Conservation (phyloP, 169 alveolate genomes). For the Plasmodium vivax region DNA sequence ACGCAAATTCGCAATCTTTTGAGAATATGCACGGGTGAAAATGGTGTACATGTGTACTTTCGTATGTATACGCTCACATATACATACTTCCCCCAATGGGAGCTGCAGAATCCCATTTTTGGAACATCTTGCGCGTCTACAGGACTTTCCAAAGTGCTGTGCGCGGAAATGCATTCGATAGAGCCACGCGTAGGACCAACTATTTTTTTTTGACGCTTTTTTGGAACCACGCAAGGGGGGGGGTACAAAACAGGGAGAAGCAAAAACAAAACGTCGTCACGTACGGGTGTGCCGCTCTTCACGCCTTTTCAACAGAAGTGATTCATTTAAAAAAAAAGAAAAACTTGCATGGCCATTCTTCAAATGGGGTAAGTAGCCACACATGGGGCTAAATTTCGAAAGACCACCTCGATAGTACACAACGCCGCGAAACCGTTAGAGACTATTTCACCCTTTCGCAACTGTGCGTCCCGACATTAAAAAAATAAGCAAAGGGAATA, state of each 20-base stretch:
- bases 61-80: not conserved
- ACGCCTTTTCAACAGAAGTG: not conserved
- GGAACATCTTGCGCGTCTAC: not conserved
- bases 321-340: not conserved
- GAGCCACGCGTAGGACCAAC: not conserved
- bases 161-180: not conserved
- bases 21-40: not conserved
- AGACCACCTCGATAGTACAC: not conserved
- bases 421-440: not conserved
- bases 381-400: not conserved
- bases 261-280: not conserved
- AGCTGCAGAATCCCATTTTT: not conserved
- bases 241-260: not conserved
- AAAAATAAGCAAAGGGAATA: not conserved
- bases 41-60: not conserved
- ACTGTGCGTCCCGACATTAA: not conserved
- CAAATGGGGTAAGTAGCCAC: not conserved
- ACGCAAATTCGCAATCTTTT: not conserved
- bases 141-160: not conserved
- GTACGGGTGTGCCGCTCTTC: not conserved
- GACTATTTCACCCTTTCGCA: not conserved
- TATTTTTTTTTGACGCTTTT: not conserved
- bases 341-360: not conserved
- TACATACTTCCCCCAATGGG: not conserved
- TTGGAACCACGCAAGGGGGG: not conserved